Evolutionary conservation across 202 grass and related monocot species (phyloP).

Genomic region (Eragrostis tef): DNA sequence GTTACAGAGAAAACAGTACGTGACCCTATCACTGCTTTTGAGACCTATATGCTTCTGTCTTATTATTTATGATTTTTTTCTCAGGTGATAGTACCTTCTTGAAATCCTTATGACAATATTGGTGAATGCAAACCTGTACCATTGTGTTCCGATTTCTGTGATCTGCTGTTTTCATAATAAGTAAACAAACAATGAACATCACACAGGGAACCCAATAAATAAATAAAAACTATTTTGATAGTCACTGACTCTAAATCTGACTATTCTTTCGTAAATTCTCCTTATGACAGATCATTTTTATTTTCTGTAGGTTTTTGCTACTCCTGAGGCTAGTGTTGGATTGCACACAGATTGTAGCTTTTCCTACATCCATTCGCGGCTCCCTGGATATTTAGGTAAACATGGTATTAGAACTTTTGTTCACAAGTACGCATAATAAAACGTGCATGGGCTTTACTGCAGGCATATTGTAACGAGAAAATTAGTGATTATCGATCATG

Average conservation of each 20-base stretch:
- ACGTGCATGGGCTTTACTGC: neutral
- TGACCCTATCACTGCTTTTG: neutral
- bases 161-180: constrained; percentile 9
- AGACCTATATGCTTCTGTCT: neutral
- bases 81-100: constrained; percentile 4
- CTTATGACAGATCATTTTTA: constrained; percentile 3
- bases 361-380: constrained; percentile 89
- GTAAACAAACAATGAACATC: neutral
- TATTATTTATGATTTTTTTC: constrained; percentile 2
- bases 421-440: neutral
- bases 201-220: no score
- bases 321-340: constrained; percentile 88
- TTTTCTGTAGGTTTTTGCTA: constrained; percentile 64
- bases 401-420: constrained; percentile 11
- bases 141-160: neutral
- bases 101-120: constrained; percentile 24
- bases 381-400: constrained; percentile 84
- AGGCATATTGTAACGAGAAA: constrained; percentile 19
- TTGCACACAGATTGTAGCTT: constrained; percentile 95
- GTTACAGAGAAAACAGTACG: constrained; percentile 88
- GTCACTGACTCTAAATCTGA: neutral
- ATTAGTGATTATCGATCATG: neutral
- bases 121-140: neutral
- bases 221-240: neutral
- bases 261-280: constrained; percentile 22